Base-by-base conservation (phyloP, 2,329 filamentous ascomycete genomes). In the Colletotrichum sp. region DNA sequence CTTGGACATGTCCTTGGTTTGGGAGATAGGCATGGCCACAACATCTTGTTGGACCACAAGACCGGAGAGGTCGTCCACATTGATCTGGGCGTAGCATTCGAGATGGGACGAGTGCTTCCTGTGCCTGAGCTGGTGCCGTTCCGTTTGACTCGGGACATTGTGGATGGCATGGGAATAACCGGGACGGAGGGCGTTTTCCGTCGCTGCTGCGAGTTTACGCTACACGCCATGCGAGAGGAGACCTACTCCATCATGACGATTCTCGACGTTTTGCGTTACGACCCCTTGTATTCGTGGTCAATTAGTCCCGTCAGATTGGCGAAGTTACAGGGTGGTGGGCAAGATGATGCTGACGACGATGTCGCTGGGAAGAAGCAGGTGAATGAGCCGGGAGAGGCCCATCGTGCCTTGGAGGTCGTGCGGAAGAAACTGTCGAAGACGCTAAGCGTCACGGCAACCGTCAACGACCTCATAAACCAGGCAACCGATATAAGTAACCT, bases 211-310 rank as follows among this genome's bases (percentile, higher is more conserved):
- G 98, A 99, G 83, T 99, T 99, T 83, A 99, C 96, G 0, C 91
- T 99, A 36, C 96, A 98, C 77, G 96, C 98, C 3, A 88, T 99
- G 43, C 93, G 97, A n/a, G 94, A 98, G 80, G 97, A 99, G 83
- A 95, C 95, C 15, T 98, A 98, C 83, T 96, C 94, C 60, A 99
- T 99, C 86, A 99, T 98, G 96, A 99, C 97, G 0, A 96, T 99
- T 69, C 92, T 99, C 24, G 98, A 99, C 82, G 98, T 99, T 26
- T 88, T 99, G 75, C 94, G 98, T n/a, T 99, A 98, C 85, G 97
- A 99, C 88, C 98, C 97, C 2, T 87, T 99, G 77, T 98, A 99
- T 84, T 97, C 93, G 76, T 99, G 97, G 97, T 96, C 95, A 43
- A 93, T 98, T 72, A 97, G 95, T 13, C 92, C 92, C 0, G 87